Evolutionary conservation across 2,329 filamentous ascomycete genomes (phyloP), one percentile per base, ranked within the genome.

Genomic region (Ophiostoma pallidulum): DNA sequence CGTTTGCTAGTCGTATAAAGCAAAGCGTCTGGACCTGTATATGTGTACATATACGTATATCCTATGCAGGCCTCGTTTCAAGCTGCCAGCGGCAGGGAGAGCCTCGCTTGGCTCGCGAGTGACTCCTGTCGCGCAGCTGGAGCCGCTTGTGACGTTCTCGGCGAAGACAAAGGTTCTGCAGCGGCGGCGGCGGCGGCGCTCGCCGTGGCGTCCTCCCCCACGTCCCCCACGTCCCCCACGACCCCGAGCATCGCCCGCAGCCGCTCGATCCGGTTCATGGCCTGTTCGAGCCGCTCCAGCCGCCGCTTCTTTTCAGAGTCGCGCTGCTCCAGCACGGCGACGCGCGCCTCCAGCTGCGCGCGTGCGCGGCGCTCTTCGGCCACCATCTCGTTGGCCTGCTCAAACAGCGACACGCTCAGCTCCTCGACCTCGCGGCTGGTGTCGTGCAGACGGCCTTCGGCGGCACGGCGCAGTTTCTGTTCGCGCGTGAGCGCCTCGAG

Each of bases 331-430:
- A 92, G 65, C 57, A 80, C 70, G 50, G 70, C 74, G 8, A 92
- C 74, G 33, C 84, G 69, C 61, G 84, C 79, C 66, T 89, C 84
- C 20, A 92, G 71, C 58, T 74, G 77, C 6, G 83, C 84, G 50
- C 84, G 69, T 29, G 82, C 83, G 48, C 78, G 74, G 37, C 86
- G 70, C 69, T 92, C 86, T 16, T 75, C 71, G 2, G 86, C 85
- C 18, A 92, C 86, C 86, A 92, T 92, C 66, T 89, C 80, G 62
- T 92, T 92, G 44, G 86, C 86, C 67, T 90, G 82, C 66, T 86
- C 80, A 62, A 92, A 92, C 46, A 92, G 67, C 43, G 75, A 76
- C 18, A 77, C 82, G 58, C 77, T 86, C 54, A 92, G 69, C 65
- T 92, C 86, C 65, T 91, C 86, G 18, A 91, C 75, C 67, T 92